Evolutionary conservation across 1,139 yeast species (phyloP), one percentile per base, ranked within the genome.

Genomic region (Suhomyces panamericanus): DNA sequence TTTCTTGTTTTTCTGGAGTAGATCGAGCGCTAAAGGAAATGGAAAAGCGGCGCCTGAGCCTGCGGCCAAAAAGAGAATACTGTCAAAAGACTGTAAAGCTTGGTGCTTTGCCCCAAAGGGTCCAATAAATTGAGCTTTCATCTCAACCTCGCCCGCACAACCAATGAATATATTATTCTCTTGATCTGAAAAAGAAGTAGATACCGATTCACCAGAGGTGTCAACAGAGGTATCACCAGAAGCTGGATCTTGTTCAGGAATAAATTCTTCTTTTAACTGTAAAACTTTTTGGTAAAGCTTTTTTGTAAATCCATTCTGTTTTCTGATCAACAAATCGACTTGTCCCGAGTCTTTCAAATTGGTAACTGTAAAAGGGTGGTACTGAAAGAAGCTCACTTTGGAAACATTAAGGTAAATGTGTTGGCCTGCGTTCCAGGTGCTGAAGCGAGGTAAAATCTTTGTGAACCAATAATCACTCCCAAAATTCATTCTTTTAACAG

Each of bases 341-440:
- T 71, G 67, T 1, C 72, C 71, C 3, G 69, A 49, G 8, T 63
- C 68, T 10, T 73, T 59, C 24, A 72, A 53, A 41, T 73, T 70
- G 2, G 73, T 59, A 39, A 77, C 71, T 5, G 79, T 73, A 53
- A 77, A 77, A 1, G 81, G 81, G 50, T 77, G 81, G 48, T 64
- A 66, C 49, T 75, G 80, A 38, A 73, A 55, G 9, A 55, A 49
- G 16, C 64, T 63, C 12, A 75, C 67, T 47, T 66, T 67, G 2
- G 66, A 58, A 4, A 76, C 77, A 40, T 66, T 70, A 22, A 77
- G 58, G 39, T 62, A 67, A 4, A 74, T 63, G 53, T 76, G 78
- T 53, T 73, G 79, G 1, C 81, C 81, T 0, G 80, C 68, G 43
- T 66, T 66, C 81, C 81, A 77, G 14, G 64, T 62, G 26, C 75